Evolutionary conservation across 306 rosid genomes (phyloP), one percentile per base, ranked within the genome.

Genomic region (Myrica gale): DNA sequence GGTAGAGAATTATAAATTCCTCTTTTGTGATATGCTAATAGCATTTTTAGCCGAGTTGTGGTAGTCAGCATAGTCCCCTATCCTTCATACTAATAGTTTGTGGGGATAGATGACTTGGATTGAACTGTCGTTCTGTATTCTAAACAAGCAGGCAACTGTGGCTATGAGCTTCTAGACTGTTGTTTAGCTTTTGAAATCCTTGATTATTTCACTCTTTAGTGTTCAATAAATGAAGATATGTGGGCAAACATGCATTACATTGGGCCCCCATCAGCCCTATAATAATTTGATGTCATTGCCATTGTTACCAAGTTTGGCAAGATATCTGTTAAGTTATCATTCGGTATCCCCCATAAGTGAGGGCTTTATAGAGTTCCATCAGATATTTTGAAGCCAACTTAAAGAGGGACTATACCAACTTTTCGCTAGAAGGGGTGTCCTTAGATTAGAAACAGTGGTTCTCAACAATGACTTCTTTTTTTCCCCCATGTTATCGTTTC

Each of bases 161-260:
- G 45, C 11, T 63, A 15, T 37, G 7, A 37, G 69, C 23, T 39
- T 5, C 73, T 20, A 19, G 32, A 43, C 43, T 67, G 43, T 44
- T 16, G 43, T 80, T 32, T 41, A 61, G 50, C 74, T 52, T 15
- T 39, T 66, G 46, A 69, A 60, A 78, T 50, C 9, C 42, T 71
- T 42, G 1, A 41, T 66, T 56, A 5, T 69, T 73, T 47, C n/a
- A 65, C 71, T 41, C 62, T 70, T 48, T 58, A 70, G 26, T 56
- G 69, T 47, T 44, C 11, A 11, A 13, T 26, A 23, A 7, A 4
- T 32, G 42, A 60, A 42, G n/a, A 5, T 26, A 26, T 26, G 67
- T 26, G 32, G 2, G 32, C 32, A 26, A 26, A 26, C 32, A 26
- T 26, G 32, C 1, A 26, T 26, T 26, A 26, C 32, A 26, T 26